These are phyloP conservation scores for Spathaspora sp. DNA, from an alignment of 805 yeast species.

Conservation along the genomic window DNA sequence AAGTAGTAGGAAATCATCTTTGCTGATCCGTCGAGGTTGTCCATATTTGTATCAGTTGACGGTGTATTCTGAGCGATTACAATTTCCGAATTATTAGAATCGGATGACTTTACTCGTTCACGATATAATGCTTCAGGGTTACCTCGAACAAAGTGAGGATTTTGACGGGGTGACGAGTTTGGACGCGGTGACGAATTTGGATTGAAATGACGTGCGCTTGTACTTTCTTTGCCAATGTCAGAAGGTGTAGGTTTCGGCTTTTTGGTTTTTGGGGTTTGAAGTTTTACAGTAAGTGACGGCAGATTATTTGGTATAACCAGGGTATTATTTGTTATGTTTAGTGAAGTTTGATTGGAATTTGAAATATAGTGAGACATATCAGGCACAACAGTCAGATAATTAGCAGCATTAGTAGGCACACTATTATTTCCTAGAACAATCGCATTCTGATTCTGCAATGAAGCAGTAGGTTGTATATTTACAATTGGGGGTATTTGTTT, in stretches of 20 bases:
- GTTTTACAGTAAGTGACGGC: background rate
- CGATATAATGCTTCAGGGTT: constrained; percentile 1
- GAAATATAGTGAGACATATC: too few species aligned
- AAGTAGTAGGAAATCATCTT: constrained; percentile 11
- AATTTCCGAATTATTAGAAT: background rate
- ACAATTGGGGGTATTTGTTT: background rate
- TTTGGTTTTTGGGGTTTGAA: background rate
- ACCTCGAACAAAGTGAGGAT: background rate
- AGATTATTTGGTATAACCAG: background rate
- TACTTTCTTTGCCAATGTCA: background rate
- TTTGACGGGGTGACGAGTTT: background rate
- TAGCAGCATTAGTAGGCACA: background rate
- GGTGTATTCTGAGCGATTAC: too few species aligned
- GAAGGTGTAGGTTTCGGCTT: background rate
- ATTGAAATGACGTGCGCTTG: background rate
- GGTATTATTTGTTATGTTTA: too few species aligned
- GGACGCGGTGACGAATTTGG: too few species aligned
- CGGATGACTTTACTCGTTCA: background rate
- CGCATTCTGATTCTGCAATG: background rate
- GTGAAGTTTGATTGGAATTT: too few species aligned
- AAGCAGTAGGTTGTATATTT: background rate
- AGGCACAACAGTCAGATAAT: background rate
- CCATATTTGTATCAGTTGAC: background rate
- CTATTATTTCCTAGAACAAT: too few species aligned
- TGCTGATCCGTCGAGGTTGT: background rate